Conservation (phyloP, 768 basidiomycete genomes). For the Lactifluus piperatus region DNA sequence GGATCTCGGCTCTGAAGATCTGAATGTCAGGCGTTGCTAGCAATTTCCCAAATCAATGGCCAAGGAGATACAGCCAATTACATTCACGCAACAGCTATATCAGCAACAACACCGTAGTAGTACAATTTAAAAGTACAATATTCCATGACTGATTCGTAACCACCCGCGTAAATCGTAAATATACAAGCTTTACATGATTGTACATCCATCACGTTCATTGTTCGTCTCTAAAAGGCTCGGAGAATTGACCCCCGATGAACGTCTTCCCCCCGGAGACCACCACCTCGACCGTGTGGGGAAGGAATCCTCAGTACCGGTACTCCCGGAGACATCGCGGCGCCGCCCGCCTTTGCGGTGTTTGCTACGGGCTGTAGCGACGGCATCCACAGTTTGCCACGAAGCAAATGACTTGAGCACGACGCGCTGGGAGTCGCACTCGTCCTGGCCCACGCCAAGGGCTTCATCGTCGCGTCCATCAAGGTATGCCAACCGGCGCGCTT, state of each 20-base stretch:
- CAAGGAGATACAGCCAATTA: neutral
- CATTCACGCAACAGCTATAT: conserved; percentile 23
- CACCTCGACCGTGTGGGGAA: conserved; percentile 27
- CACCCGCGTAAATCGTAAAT: conserved; percentile 1
- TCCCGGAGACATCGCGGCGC: conserved; percentile 33
- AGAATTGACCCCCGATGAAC: conserved; percentile 41
- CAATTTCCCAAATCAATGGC: neutral
- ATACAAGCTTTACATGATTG: conserved; percentile 46
- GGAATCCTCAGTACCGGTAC: conserved; percentile 26
- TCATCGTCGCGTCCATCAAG: conserved; percentile 66
- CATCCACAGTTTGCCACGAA: conserved; percentile 80
- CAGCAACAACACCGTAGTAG: conserved; percentile 21
- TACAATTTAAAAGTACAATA: conserved; percentile 9
- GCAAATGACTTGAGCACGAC: conserved; percentile 81
- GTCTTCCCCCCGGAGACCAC: conserved; percentile 49
- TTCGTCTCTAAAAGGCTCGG: conserved; percentile 34
- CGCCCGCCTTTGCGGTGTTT: conserved; percentile 45
- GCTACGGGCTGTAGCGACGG: conserved; percentile 57
- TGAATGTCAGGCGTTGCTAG: neutral
- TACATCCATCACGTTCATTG: conserved; percentile 51
- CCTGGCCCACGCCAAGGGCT: conserved; percentile 58
- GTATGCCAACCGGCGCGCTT: conserved; percentile 58
- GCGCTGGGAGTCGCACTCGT: conserved; percentile 67
- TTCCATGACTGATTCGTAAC: neutral
- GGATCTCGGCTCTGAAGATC: neutral